A percentile compares a stretch with the other conserved stretches of the same genome.
Conservation (phyloP, 768 basidiomycete genomes). For the Coprinopsis marcescibilis region DNA sequence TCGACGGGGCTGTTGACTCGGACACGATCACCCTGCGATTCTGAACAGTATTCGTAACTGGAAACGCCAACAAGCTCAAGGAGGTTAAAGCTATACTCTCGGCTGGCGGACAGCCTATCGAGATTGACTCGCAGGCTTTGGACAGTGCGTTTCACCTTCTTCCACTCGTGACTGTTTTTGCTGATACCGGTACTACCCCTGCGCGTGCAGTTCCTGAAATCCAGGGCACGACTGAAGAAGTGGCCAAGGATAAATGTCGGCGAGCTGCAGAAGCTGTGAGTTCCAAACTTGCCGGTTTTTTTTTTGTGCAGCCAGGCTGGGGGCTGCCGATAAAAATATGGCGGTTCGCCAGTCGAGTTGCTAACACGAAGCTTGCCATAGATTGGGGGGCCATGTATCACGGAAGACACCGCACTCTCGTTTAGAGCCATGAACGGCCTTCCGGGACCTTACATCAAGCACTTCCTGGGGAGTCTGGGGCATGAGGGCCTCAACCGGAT, state of each 20-base stretch:
- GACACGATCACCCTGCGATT: too few relatives aligned
- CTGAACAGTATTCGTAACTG: conserved; percentile 81
- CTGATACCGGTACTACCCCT: background rate
- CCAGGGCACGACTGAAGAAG: conserved; percentile 88
- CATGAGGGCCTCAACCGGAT: conserved; percentile 88
- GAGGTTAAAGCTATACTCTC: conserved; percentile 85
- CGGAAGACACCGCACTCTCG: conserved; percentile 93
- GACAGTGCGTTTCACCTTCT: conserved; percentile 52
- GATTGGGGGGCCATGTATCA: conserved; percentile 60
- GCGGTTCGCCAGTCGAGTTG: conserved; percentile 32
- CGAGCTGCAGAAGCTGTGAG: conserved; percentile 77
- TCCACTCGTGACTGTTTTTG: background rate
- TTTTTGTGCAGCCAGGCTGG: too few relatives aligned
- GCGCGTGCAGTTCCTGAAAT: conserved; percentile 74
- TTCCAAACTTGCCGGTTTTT: too few relatives aligned
- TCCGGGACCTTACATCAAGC: conserved; percentile 96
- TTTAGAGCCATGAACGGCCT: conserved; percentile 86
- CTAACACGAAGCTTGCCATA: too few relatives aligned
- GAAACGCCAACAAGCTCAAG: conserved; percentile 86
- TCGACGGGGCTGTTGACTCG: too few relatives aligned
- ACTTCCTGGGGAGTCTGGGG: conserved; percentile 79
- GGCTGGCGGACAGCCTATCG: conserved; percentile 55
- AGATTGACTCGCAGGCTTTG: conserved; percentile 71
- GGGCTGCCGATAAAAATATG: background rate
- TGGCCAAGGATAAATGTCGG: conserved; percentile 82